Conservation (phyloP, 352 stramenopile genomes). For the Phytophthora cajani region DNA sequence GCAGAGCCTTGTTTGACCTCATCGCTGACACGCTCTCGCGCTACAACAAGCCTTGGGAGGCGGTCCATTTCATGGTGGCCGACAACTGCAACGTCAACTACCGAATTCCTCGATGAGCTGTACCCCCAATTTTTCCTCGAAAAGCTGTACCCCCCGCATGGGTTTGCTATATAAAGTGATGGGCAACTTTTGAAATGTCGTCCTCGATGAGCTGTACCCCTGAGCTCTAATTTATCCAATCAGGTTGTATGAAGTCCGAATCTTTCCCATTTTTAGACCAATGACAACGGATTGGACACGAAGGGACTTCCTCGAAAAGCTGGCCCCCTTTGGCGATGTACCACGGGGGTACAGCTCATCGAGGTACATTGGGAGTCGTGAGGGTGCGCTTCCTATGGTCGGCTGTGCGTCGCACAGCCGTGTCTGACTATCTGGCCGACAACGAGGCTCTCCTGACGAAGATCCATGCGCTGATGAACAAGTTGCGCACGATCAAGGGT, state of each 20-base stretch:
- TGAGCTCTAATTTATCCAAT: no score
- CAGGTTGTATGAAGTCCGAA: background rate
- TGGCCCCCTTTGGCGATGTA: no score
- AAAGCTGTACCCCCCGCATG: no score
- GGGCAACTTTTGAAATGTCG: no score
- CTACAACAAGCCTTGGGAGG: slow-evolving; percentile 21
- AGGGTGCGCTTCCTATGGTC: slow-evolving; percentile 20
- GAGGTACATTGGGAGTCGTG: slow-evolving; percentile 21
- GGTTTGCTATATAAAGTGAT: no score
- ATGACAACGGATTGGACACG: no score
- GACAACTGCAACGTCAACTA: slow-evolving; percentile 36
- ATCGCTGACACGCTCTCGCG: slow-evolving; percentile 20
- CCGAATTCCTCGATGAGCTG: no score
- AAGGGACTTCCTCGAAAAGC: no score
- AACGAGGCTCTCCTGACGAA: slow-evolving; percentile 17
- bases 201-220: no score
- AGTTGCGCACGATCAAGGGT: slow-evolving; percentile 12
- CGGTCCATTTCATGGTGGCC: slow-evolving; percentile 24
- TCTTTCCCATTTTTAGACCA: no score
- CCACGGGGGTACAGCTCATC: no score
- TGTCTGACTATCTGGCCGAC: slow-evolving; percentile 14
- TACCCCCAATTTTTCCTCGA: no score
- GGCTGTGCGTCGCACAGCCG: slow-evolving; percentile 26
- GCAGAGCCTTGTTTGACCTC: slow-evolving; percentile 25
- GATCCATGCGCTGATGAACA: slow-evolving; percentile 13